These are phyloP conservation scores for Hypoxylon lenormandii DNA, from an alignment of 495 filamentous ascomycete genomes.

Conservation along the genomic window DNA sequence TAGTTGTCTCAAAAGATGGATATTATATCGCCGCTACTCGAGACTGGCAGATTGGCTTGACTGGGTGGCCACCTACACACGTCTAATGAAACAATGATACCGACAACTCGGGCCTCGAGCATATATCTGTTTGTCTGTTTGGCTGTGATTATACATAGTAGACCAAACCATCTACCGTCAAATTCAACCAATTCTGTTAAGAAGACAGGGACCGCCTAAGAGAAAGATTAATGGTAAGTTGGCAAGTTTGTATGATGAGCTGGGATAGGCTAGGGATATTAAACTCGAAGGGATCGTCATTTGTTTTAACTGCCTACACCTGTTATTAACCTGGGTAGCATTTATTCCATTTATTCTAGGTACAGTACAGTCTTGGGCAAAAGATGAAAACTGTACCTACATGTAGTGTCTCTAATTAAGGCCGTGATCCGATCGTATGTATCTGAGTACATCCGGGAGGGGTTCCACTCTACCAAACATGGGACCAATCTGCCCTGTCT, in stretches of 20 bases:
- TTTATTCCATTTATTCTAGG: slow-evolving; percentile 16
- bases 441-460: slow-evolving; percentile 23
- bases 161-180: not conserved
- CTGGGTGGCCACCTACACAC: not conserved
- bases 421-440: slow-evolving; percentile 16
- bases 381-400: slow-evolving; percentile 34
- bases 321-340: no score
- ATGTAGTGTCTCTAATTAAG: slow-evolving; percentile 15
- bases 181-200: no score
- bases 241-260: not conserved
- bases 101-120: slow-evolving; percentile 7
- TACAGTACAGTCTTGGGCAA: slow-evolving; percentile 23
- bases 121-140: not conserved
- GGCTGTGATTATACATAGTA: no score
- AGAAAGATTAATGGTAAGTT: not conserved
- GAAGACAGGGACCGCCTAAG: no score
- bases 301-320: slow-evolving; percentile 42
- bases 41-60: no score
- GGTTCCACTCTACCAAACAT: slow-evolving; percentile 22
- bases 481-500: no score
- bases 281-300: slow-evolving; percentile 34
- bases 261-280: slow-evolving; percentile 11
- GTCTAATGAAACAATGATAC: slow-evolving; percentile 18
- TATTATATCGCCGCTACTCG: slow-evolving; percentile 4
- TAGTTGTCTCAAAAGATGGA: slow-evolving; percentile 7